These are phyloP conservation scores for Bipolaris cookei DNA, from an alignment of 2,329 filamentous ascomycete species.

Conservation along the genomic window DNA sequence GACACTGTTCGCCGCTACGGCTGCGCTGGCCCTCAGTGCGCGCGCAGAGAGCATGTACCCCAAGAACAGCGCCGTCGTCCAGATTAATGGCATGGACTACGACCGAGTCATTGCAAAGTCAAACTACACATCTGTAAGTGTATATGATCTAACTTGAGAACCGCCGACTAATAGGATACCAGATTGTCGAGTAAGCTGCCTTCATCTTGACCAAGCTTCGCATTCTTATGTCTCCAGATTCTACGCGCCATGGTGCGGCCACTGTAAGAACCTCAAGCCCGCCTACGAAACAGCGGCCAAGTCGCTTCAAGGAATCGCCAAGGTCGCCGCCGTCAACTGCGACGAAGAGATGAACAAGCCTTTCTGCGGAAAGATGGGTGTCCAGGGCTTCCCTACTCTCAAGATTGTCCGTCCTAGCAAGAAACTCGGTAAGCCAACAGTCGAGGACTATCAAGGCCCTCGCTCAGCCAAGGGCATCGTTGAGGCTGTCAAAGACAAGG, in stretches of 20 bases:
- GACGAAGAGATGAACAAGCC: constrained; percentile 92
- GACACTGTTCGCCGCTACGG: constrained; percentile 58
- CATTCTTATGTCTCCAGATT: constrained; percentile 67
- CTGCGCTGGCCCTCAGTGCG: constrained; percentile 70
- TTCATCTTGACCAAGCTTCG: not conserved
- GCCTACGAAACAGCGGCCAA: constrained; percentile 94
- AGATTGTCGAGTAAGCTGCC: constrained; percentile 51
- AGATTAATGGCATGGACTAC: constrained; percentile 80
- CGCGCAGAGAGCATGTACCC: constrained; percentile 77
- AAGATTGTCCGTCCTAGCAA: constrained; percentile 90
- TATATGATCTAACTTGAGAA: not conserved
- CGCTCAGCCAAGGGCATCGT: constrained; percentile 86
- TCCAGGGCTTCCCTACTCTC: constrained; percentile 93
- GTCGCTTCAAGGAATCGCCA: constrained; percentile 87
- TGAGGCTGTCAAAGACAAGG: constrained; percentile 82
- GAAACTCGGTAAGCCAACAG: constrained; percentile 76
- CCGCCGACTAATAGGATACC: constrained; percentile 8
- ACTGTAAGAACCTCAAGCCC: constrained; percentile 94
- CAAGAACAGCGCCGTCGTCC: constrained; percentile 85
- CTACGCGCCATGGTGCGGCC: constrained; percentile 97
- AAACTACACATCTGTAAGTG: constrained; percentile 84
- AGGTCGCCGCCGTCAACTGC: constrained; percentile 93
- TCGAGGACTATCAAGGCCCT: constrained; percentile 89
- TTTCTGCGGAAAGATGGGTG: constrained; percentile 82
- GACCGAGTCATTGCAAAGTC: constrained; percentile 83